Base-by-base conservation (phyloP, 2,329 filamentous ascomycete genomes). In the Trichoderma sp. region DNA sequence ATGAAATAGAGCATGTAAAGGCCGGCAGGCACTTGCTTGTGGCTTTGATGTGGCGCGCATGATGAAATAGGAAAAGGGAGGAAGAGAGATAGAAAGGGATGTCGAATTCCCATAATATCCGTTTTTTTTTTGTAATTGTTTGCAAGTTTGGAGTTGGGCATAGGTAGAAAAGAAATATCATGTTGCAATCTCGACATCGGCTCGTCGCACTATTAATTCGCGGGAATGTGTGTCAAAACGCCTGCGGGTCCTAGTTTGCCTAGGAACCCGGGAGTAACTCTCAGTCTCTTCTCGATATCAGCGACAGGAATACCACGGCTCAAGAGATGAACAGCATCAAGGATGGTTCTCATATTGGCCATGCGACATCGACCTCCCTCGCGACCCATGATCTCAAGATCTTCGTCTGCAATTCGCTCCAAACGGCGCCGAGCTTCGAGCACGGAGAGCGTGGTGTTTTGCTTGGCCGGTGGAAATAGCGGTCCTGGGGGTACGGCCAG, bases 371-470 rank as follows among this genome's bases (percentile, higher is more conserved):
- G 69, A 11, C 74, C 71, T n/a, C 71, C 74, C 6, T 73, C 73
- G 34, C 73, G 75, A n/a, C 80, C 80, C 46, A 80, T 75, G 16
- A 76, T 76, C 70, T 83, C 80, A 34, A 82, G 78, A 73, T 87
- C 84, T 32, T 76, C 74, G 1, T 83, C 78, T 1, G 83, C 84
- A 61, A 76, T 73, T 16, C 78, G 76, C 70, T 87, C 79, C 10
- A 87, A 72, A 14, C 73, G 73, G 24, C 79, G 79, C n/a, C 85
- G 79, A 3, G 84, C 83, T 51, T 84, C 83, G 0, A 88, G 80
- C 28, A 82, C 85, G 21, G 78, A 77, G 11, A 88, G 80, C 0
- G 85, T 87, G 13, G 77, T 72, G 68, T 86, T 86, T 59, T 74
- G 74, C 24, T 73, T 70, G 3, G 75, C 75, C 1, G 79, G 75